A percentile compares a stretch with the other conserved stretches of the same genome.
Evolutionary conservation across 805 yeast species (phyloP).

Genomic region (Wickerhamomyces mucosus): DNA sequence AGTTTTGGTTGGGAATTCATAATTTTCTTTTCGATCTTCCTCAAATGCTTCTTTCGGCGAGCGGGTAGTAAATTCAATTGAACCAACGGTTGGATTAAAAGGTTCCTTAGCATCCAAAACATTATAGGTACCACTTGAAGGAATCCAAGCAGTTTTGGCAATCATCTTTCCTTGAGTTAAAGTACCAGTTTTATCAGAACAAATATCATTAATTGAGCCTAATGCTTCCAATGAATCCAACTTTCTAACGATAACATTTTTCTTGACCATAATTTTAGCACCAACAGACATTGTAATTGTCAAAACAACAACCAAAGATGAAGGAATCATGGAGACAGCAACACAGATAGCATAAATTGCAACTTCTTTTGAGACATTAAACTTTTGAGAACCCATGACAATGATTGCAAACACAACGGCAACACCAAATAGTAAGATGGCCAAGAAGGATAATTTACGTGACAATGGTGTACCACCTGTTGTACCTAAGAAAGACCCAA

Average conservation of each 20-base stretch:
- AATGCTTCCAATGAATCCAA: slow-evolving; percentile 71
- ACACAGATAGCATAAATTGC: slow-evolving; percentile 87
- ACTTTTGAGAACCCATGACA: slow-evolving; percentile 77
- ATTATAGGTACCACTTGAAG: slow-evolving; percentile 46
- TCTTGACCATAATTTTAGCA: slow-evolving; percentile 57
- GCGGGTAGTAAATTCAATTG: slow-evolving; percentile 14
- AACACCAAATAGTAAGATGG: slow-evolving; percentile 57
- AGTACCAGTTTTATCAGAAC: slow-evolving; percentile 81
- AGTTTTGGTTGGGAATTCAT: not conserved
- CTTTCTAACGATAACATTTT: slow-evolving; percentile 66
- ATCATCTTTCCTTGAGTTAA: slow-evolving; percentile 76
- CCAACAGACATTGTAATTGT: slow-evolving; percentile 86
- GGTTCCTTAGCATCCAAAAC: slow-evolving; percentile 51
- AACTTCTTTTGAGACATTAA: slow-evolving; percentile 66
- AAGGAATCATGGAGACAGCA: slow-evolving; percentile 70
- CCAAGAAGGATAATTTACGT: slow-evolving; percentile 65
- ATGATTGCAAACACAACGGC: slow-evolving; percentile 84
- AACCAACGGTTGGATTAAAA: slow-evolving; percentile 54
- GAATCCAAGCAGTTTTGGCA: slow-evolving; percentile 61
- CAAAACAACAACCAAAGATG: slow-evolving; percentile 68
- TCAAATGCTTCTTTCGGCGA: slow-evolving; percentile 10
- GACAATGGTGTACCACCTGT: slow-evolving; percentile 78
- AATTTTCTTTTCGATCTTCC: slow-evolving; percentile 6
- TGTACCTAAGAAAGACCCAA: slow-evolving; percentile 67
- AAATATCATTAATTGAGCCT: slow-evolving; percentile 71